A percentile compares a stretch with the other conserved stretches of the same genome.
phyloP scores from a whole-genome alignment of 352 stramenopile genomes.

The Achlya hypogyna region DNA sequence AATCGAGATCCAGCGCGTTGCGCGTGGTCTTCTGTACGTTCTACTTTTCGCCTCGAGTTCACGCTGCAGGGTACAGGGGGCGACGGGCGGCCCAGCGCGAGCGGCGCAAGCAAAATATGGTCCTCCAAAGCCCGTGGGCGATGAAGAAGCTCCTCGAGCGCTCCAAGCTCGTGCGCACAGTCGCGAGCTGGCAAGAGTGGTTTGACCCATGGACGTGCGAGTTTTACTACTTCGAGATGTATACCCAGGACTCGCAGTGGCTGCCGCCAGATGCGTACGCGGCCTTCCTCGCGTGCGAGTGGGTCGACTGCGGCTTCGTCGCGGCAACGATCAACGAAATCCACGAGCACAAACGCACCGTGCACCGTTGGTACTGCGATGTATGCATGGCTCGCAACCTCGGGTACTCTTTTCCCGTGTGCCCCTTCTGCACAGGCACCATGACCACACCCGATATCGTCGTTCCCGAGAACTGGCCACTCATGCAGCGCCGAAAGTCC shows the following conservation, averaged over 20 bases:
- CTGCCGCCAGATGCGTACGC: slow-evolving; percentile 47
- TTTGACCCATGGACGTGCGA: slow-evolving; percentile 74
- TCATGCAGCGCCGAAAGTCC: neutral
- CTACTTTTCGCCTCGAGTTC: neutral
- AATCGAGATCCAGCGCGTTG: slow-evolving; percentile 46
- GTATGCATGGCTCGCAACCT: slow-evolving; percentile 65
- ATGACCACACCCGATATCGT: slow-evolving; percentile 3
- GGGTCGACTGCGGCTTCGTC: slow-evolving; percentile 44
- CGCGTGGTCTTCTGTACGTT: slow-evolving; percentile 35
- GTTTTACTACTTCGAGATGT: slow-evolving; percentile 80
- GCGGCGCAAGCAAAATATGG: slow-evolving; percentile 31
- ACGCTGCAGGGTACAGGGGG: neutral
- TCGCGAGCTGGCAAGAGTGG: slow-evolving; percentile 69
- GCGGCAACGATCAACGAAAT: slow-evolving; percentile 60
- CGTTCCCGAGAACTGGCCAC: neutral
- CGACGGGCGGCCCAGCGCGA: slow-evolving; percentile 29
- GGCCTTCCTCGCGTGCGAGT: slow-evolving; percentile 55
- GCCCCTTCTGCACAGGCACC: slow-evolving; percentile 38
- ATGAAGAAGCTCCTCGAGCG: slow-evolving; percentile 59
- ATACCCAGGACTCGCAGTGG: slow-evolving; percentile 74
- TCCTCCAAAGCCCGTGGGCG: slow-evolving; percentile 54
- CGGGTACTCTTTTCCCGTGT: slow-evolving; percentile 46
- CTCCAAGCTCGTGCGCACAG: slow-evolving; percentile 46
- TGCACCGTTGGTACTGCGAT: slow-evolving; percentile 68
- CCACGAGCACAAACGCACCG: slow-evolving; percentile 56